Evolutionary conservation across 768 basidiomycete genomes (phyloP).

Genomic region (Leucocoprinus leucothites): DNA sequence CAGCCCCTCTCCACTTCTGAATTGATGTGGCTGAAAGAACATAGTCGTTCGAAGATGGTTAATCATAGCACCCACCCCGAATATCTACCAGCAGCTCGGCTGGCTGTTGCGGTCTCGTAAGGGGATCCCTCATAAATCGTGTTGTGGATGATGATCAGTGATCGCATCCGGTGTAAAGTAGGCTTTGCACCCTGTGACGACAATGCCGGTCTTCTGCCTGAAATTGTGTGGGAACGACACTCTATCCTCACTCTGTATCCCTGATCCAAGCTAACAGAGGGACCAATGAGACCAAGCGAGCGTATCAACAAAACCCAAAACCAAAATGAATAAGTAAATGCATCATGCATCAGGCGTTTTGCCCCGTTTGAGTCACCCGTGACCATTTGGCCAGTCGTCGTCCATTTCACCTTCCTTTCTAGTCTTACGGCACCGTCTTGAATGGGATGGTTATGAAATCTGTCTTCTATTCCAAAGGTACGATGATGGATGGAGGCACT

Average conservation of each 20-base stretch:
- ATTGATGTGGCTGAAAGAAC: neutral
- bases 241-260: conserved; percentile 1
- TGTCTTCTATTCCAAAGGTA: neutral
- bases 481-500: conserved; percentile 1
- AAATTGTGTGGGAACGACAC: conserved; percentile 1
- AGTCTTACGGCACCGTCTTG: conserved; percentile 5
- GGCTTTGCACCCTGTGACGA: conserved; percentile 7
- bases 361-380: neutral
- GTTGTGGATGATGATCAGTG: neutral
- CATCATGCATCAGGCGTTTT: conserved; percentile 7
- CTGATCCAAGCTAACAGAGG: neutral
- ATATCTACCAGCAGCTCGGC: neutral
- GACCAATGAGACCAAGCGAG: conserved; percentile 4
- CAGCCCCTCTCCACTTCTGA: neutral
- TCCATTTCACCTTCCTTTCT: conserved; percentile 2
- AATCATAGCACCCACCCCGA: neutral
- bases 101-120: neutral
- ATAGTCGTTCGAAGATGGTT: neutral
- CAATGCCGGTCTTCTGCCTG: neutral
- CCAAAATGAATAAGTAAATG: conserved; percentile 2
- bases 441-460: neutral
- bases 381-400: neutral
- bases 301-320: neutral
- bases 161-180: neutral
- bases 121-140: neutral